Conservation (phyloP, 2,329 filamentous ascomycete genomes). For the Eutypella sp. region DNA sequence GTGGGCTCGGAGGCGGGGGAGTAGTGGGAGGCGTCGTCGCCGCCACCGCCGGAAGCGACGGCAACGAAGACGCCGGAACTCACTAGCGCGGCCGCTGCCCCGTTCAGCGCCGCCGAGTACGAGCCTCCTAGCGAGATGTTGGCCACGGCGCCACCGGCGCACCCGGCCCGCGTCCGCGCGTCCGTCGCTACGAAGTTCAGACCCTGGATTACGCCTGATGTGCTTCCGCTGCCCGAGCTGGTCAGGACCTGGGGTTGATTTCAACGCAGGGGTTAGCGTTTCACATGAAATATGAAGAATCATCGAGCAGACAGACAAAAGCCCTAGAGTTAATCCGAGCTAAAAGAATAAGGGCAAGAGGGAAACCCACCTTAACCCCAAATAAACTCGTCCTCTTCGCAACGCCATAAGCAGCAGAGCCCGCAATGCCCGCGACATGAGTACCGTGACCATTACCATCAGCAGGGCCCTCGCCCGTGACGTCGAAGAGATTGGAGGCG, state of each 20-base stretch:
- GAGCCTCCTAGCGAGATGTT: slow-evolving; percentile 51
- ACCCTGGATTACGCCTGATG: slow-evolving; percentile 23
- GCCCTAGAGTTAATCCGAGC: background rate
- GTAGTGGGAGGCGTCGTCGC: slow-evolving; percentile 31
- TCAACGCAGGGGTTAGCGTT: too few species aligned
- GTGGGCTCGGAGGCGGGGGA: slow-evolving; percentile 44
- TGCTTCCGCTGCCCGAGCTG: slow-evolving; percentile 5
- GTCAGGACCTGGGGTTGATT: background rate
- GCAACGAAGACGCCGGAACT: slow-evolving; percentile 44
- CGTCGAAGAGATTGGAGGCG: slow-evolving; percentile 29
- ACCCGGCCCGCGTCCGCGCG: slow-evolving; percentile 32
- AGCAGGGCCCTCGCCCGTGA: slow-evolving; percentile 26
- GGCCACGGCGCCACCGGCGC: slow-evolving; percentile 41
- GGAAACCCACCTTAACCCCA: slow-evolving; percentile 40
- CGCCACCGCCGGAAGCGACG: slow-evolving; percentile 51
- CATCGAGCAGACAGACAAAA: background rate
- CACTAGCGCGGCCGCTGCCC: slow-evolving; percentile 41
- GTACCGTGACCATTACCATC: slow-evolving; percentile 41
- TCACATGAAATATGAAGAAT: too few species aligned
- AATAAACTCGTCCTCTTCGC: slow-evolving; percentile 40
- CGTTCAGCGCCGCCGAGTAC: slow-evolving; percentile 42
- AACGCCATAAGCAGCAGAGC: slow-evolving; percentile 39
- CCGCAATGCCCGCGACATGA: slow-evolving; percentile 28
- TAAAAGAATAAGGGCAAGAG: too few species aligned
- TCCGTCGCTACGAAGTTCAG: slow-evolving; percentile 38